Conservation (phyloP, 768 basidiomycete species). For the Boletus coccyginus region DNA sequence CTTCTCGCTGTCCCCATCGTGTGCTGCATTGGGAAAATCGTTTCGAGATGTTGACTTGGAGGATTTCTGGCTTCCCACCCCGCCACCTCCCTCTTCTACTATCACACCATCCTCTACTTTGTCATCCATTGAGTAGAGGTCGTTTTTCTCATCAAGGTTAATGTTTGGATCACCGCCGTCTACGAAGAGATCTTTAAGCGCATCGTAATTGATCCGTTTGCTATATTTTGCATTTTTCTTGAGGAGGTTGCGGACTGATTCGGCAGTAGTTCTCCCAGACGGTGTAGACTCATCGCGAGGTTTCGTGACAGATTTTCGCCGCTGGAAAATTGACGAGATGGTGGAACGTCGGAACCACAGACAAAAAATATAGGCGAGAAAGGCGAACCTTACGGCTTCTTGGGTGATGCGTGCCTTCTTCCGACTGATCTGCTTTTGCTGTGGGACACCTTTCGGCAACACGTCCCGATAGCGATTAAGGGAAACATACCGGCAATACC, state of each 20-base stretch:
- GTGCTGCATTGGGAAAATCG: background rate
- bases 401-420: constrained; percentile 37
- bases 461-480: constrained; percentile 6
- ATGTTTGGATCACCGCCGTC: constrained; percentile 31
- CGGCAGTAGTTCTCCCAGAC: constrained; percentile 34
- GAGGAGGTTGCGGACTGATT: constrained; percentile 48
- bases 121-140: constrained; percentile 55
- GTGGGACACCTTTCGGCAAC: constrained; percentile 45
- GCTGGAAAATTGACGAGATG: constrained; percentile 38
- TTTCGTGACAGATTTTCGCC: constrained; percentile 61
- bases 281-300: constrained; percentile 74
- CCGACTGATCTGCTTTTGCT: constrained; percentile 68
- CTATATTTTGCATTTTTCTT: constrained; percentile 87
- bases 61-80: constrained; percentile 29
- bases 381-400: constrained; percentile 80
- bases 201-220: constrained; percentile 92
- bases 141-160: constrained; percentile 41
- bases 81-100: constrained; percentile 41
- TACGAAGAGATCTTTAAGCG: constrained; percentile 75
- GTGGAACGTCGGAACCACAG: constrained; percentile 9
- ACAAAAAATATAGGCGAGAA: constrained; percentile 35
- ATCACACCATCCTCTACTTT: constrained; percentile 41
- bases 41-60: constrained; percentile 29
- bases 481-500: constrained; percentile 61
- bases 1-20: constrained; percentile 36